Percentiles rank a stretch among this genome's conserved stretches.
These are phyloP conservation scores for Halophytophthora batemanensis DNA, from an alignment of 352 stramenopile genomes.

Conservation along the genomic window DNA sequence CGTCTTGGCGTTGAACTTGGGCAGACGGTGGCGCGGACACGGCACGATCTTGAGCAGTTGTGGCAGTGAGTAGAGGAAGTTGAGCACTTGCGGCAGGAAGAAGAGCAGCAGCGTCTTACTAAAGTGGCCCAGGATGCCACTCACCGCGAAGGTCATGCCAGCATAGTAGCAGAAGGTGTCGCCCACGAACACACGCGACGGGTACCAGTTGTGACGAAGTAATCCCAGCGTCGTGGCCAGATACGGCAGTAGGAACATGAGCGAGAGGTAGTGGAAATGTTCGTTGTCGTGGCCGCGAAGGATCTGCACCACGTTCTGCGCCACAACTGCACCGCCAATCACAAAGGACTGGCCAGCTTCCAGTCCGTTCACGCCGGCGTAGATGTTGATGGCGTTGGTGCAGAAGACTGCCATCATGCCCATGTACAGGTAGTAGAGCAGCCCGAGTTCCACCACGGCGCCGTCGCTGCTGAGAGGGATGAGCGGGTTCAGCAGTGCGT, in stretches of 20 bases:
- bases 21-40: conserved; percentile 97
- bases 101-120: conserved; percentile 98
- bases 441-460: conserved; percentile 90
- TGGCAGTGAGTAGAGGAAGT: conserved; percentile 98
- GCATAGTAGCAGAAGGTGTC: conserved; percentile 99
- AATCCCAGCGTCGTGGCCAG: conserved; percentile 91
- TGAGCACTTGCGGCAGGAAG: conserved; percentile 98
- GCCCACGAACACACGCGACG: conserved; percentile 96
- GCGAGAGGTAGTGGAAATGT: conserved; percentile 93
- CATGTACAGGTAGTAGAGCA: conserved; percentile 98
- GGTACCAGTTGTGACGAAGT: conserved; percentile 97
- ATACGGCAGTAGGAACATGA: conserved; percentile 97
- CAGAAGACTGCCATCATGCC: conserved; percentile 98
- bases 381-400: conserved; percentile 99
- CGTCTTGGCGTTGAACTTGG: conserved; percentile 93
- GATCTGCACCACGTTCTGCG: conserved; percentile 96
- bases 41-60: conserved; percentile 98
- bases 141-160: conserved; percentile 98
- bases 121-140: conserved; percentile 96
- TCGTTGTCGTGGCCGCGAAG: conserved; percentile 75
- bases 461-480: conserved; percentile 75
- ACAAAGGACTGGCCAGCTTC: conserved; percentile 95
- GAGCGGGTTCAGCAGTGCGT: conserved; percentile 58
- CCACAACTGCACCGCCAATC: conserved; percentile 91
- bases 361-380: conserved; percentile 98